Conservation (phyloP, 345 rosid species). For the Rhizophora apiculata region DNA sequence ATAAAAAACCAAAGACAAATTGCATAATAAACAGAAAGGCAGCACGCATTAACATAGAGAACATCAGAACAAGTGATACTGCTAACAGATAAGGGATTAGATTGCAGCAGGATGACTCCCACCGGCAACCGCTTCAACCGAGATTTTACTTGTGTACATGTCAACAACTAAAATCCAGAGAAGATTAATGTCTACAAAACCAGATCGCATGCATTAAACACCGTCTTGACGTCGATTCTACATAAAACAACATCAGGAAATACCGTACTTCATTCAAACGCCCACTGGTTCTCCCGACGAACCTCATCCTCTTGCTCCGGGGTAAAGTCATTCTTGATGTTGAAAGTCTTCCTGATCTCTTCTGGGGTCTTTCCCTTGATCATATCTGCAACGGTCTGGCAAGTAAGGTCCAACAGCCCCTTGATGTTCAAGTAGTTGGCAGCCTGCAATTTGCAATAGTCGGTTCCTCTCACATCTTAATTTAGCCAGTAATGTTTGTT, state of each 20-base stretch:
- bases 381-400: conserved; percentile 31
- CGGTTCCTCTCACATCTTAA: no score
- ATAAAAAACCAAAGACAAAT: no score
- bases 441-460: conserved; percentile 16
- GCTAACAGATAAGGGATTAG: neutral
- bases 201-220: neutral
- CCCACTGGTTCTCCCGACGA: conserved; percentile 33
- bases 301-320: conserved; percentile 29
- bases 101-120: neutral
- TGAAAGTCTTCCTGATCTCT: conserved; percentile 28
- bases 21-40: neutral
- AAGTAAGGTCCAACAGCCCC: conserved; percentile 24
- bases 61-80: neutral
- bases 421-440: conserved; percentile 32
- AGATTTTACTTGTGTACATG: no score
- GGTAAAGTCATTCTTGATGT: conserved; percentile 25
- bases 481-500: no score
- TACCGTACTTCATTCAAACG: conserved; percentile 19
- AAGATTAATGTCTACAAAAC: neutral
- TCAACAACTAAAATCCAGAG: neutral
- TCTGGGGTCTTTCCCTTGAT: conserved; percentile 27
- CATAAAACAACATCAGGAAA: neutral
- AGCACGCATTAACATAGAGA: neutral
- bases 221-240: neutral
- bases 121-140: neutral